Base-by-base conservation (phyloP, 176 grass and related monocot genomes). In the Lolium multiflorum region DNA sequence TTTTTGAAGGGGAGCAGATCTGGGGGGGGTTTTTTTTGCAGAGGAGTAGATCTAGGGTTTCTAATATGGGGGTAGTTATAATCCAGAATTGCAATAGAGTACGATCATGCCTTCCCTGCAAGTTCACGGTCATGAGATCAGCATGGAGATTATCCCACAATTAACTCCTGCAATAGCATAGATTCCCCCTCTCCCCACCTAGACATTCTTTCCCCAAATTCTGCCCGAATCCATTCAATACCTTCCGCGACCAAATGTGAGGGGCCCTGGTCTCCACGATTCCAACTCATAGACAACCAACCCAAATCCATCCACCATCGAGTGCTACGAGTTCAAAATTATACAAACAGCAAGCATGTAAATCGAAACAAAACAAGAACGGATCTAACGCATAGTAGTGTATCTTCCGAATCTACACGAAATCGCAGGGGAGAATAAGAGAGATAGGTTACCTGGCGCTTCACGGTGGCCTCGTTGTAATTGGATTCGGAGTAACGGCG, bases 21-120 rank as follows among this genome's bases (percentile, higher is more conserved):
- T 78, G 78, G 35, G 83, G 83, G 1, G 1, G 2, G 2, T 35
- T 43, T 7, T 43, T 43, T 43, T 43, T 43, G 41, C 4, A 43
- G 41, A 6, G 39, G 39, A 43, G 41, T 43, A 85, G 60, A 85
- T 78, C 60, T 85, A 85, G 49, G 83, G 61, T 85, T 77, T 26
- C 31, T 14, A 26, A 24, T 77, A 13, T 63, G 1, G 13, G 46
- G 7, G 16, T 9, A 67, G 21, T 9, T 66, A 18, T 5, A 43
- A 43, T 43, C 41, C 41, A 43, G 41, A 48, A 76, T 37, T 74
- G 17, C 48, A 38, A 14, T 4, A 15, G 4, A 10, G 3, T 3
- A 72, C 4, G 14, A 58, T 11, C 44, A 56, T 77, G 16, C 9
- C 50, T 20, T 72, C 9, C 9, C 13, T 15, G 38, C 17, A 1